A percentile compares a stretch with the other conserved stretches of the same genome.
Conservation (phyloP, 2,329 filamentous ascomycete species). For the Colletotrichum sidae region DNA sequence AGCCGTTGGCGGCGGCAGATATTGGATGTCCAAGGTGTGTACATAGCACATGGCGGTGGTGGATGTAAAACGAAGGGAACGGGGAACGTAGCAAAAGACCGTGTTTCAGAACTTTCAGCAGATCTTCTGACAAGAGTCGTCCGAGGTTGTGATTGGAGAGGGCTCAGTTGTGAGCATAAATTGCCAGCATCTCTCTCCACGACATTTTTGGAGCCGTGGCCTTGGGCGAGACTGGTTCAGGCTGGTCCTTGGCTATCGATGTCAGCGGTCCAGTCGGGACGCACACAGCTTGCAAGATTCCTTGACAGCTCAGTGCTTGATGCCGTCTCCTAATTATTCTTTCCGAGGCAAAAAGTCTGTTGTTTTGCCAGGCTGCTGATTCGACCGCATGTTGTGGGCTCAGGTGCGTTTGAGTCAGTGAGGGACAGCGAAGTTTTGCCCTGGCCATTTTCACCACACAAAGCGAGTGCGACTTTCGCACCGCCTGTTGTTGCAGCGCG, state of each 20-base stretch:
- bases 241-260: constrained; percentile 26
- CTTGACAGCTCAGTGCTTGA: constrained; percentile 14
- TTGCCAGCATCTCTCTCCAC: constrained; percentile 27
- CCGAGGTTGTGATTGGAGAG: constrained; percentile 34
- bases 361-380: constrained; percentile 28
- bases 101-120: constrained; percentile 36
- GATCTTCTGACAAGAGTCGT: constrained; percentile 37
- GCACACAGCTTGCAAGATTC: constrained; percentile 32
- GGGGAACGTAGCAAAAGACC: constrained; percentile 29
- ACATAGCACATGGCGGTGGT: constrained; percentile 21
- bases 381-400: constrained; percentile 10
- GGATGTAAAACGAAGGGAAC: constrained; percentile 12
- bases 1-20: constrained; percentile 32
- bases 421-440: background rate
- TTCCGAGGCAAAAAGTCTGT: constrained; percentile 19
- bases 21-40: constrained; percentile 29
- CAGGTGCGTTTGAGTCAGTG: constrained; percentile 30
- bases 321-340: constrained; percentile 18
- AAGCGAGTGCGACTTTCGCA: too few species aligned
- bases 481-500: too few species aligned
- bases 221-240: constrained; percentile 20
- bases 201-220: constrained; percentile 29
- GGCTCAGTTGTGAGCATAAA: constrained; percentile 29
- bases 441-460: background rate
- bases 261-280: constrained; percentile 29